Conservation (phyloP, 768 basidiomycete species). For the Podaxis carcinomalis region DNA sequence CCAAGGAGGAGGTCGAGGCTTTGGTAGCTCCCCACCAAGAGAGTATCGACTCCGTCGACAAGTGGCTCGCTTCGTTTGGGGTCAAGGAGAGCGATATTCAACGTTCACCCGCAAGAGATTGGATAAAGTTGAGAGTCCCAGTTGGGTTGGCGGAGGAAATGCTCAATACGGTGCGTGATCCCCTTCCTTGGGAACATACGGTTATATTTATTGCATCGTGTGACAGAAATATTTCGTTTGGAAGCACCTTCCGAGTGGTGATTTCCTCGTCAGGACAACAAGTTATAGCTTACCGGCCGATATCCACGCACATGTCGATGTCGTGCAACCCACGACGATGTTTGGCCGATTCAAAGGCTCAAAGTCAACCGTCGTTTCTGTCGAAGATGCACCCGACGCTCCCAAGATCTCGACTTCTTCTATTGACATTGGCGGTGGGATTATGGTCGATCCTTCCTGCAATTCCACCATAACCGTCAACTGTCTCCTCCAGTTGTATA, state of each 20-base stretch:
- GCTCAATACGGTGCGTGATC: conserved; percentile 46
- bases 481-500: conserved; percentile 53
- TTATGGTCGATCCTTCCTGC: conserved; percentile 44
- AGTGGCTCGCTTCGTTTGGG: conserved; percentile 58
- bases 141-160: conserved; percentile 59
- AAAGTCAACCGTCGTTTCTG: conserved; percentile 36
- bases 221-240: conserved; percentile 52
- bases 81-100: conserved; percentile 39
- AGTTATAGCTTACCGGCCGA: conserved; percentile 57
- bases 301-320: conserved; percentile 56
- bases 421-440: conserved; percentile 24
- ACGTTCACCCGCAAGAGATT: conserved; percentile 61
- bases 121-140: conserved; percentile 60
- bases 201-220: neutral
- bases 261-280: conserved; percentile 56
- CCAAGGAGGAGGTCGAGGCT: conserved; percentile 62
- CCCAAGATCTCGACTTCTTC: conserved; percentile 19
- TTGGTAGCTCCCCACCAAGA: conserved; percentile 57
- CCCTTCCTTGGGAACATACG: neutral
- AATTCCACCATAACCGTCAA: conserved; percentile 43
- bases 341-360: conserved; percentile 51
- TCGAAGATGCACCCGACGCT: conserved; percentile 14
- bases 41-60: conserved; percentile 48
- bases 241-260: conserved; percentile 41
- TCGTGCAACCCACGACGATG: conserved; percentile 68